Conservation (phyloP, 345 rosid species). For the Xanthoceras sorbifolium region DNA sequence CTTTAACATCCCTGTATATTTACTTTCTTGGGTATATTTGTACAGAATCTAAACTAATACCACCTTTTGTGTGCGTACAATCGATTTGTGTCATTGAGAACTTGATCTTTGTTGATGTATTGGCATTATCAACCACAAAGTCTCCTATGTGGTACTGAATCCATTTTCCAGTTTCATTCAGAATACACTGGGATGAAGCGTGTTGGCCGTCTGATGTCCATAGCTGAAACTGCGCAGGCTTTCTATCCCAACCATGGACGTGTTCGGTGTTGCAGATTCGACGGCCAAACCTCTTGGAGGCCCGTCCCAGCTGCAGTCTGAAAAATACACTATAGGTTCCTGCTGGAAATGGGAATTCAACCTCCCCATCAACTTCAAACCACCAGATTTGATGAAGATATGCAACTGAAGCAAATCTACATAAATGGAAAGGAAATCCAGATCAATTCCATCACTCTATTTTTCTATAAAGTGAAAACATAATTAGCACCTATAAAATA, state of each 20-base stretch:
- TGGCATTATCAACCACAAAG: conserved; percentile 51
- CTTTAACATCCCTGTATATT: conserved; percentile 58
- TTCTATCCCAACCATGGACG: conserved; percentile 90
- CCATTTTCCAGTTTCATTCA: conserved; percentile 77
- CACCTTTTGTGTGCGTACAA: conserved; percentile 98
- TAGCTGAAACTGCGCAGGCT: conserved; percentile 85
- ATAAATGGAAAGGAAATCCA: conserved; percentile 17
- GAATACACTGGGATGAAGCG: conserved; percentile 66
- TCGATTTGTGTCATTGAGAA: conserved; percentile 95
- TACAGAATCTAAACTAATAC: conserved; percentile 82
- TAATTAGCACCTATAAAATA: not conserved
- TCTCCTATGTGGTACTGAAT: conserved; percentile 79
- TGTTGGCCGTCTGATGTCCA: conserved; percentile 87
- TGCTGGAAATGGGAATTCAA: conserved; percentile 86
- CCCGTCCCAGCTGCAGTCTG: conserved; percentile 77
- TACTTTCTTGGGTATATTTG: conserved; percentile 66
- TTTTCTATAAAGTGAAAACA: not conserved
- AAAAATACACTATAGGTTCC: conserved; percentile 85
- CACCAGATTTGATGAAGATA: conserved; percentile 98
- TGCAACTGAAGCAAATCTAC: conserved; percentile 73
- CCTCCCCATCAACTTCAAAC: conserved; percentile 85
- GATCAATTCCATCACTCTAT: conserved; percentile 18
- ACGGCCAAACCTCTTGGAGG: conserved; percentile 67
- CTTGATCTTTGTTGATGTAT: conserved; percentile 48
- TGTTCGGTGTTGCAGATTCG: conserved; percentile 68